phyloP scores from a whole-genome alignment of 352 stramenopile genomes.

The Hyaloperonospora brassicae region DNA sequence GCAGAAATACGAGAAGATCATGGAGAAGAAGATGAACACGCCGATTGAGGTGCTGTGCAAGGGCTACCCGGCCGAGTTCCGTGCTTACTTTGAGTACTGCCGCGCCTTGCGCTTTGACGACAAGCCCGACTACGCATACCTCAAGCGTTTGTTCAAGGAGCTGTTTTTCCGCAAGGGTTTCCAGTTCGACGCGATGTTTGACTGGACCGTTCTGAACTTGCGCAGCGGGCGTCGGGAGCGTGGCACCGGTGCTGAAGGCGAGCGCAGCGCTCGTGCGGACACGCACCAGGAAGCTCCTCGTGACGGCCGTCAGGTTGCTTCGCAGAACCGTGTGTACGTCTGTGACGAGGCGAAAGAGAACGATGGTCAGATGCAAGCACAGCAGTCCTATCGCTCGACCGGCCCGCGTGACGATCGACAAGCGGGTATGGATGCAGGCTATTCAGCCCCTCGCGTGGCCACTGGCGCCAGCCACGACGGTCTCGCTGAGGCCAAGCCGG shows the following conservation, averaged over 20 bases:
- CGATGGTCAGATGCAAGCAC: constrained; percentile 36
- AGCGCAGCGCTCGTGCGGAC: constrained; percentile 55
- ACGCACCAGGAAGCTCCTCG: constrained; percentile 41
- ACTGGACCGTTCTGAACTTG: constrained; percentile 95
- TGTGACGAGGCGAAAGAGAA: constrained; percentile 61
- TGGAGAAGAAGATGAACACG: constrained; percentile 98
- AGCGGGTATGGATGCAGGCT: constrained; percentile 41
- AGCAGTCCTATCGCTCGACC: constrained; percentile 50
- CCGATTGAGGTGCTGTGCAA: constrained; percentile 90
- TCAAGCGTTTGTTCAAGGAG: constrained; percentile 97
- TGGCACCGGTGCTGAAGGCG: constrained; percentile 50
- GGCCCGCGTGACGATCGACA: constrained; percentile 47
- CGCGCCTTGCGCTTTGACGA: constrained; percentile 80
- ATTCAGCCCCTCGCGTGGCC: constrained; percentile 53
- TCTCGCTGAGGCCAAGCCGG: constrained; percentile 53
- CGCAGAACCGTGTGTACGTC: constrained; percentile 56
- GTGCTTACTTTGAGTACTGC: constrained; percentile 95
- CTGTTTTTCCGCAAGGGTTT: constrained; percentile 98
- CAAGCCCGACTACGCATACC: constrained; percentile 84
- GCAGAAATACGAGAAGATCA: constrained; percentile 97
- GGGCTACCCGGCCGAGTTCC: constrained; percentile 94
- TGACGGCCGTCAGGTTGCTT: constrained; percentile 41
- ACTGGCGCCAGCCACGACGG: constrained; percentile 51
- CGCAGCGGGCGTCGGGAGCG: constrained; percentile 58
- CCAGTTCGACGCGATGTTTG: constrained; percentile 98